phyloP scores from a whole-genome alignment of 192 early-diverging fungal species.

The Backusella tarrabulga region DNA sequence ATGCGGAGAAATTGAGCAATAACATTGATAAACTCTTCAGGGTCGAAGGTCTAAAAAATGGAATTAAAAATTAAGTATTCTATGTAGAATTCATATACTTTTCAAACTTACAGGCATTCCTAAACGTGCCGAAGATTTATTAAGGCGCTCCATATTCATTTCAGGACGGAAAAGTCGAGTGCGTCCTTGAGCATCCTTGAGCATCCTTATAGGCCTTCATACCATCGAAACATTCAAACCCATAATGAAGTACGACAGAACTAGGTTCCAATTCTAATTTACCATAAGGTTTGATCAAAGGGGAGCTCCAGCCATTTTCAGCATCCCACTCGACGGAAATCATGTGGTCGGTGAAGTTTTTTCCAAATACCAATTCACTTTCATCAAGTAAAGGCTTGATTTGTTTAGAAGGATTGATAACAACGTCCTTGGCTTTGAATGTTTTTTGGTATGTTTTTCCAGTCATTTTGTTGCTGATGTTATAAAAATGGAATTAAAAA shows the following conservation, averaged over 20 bases:
- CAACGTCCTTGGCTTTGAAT: background rate
- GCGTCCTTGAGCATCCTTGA: conserved; percentile 74
- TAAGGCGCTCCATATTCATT: conserved; percentile 94
- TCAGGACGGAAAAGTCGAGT: conserved; percentile 93
- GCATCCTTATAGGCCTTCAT: conserved; percentile 93
- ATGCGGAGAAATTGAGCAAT: conserved; percentile 81
- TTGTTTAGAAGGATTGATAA: background rate
- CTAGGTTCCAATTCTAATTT: conserved; percentile 81
- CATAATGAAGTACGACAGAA: conserved; percentile 93
- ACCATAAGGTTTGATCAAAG: conserved; percentile 83
- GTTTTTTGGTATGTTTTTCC: background rate
- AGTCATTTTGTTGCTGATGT: background rate
- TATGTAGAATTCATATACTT: background rate
- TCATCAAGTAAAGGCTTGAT: conserved; percentile 57
- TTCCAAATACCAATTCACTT: conserved; percentile 80
- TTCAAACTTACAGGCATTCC: conserved; percentile 68
- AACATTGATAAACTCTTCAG: conserved; percentile 71
- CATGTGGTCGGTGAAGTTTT: conserved; percentile 96
- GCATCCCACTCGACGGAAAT: conserved; percentile 77
- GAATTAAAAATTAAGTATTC: background rate
- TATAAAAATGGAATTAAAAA: no score
- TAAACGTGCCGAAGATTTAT: conserved; percentile 73
- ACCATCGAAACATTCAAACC: conserved; percentile 94
- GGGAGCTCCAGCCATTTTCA: conserved; percentile 72
- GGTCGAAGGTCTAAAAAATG: conserved; percentile 58